Evolutionary conservation across 176 grass and related monocot species (phyloP).

Genomic region (Otatea glauca): DNA sequence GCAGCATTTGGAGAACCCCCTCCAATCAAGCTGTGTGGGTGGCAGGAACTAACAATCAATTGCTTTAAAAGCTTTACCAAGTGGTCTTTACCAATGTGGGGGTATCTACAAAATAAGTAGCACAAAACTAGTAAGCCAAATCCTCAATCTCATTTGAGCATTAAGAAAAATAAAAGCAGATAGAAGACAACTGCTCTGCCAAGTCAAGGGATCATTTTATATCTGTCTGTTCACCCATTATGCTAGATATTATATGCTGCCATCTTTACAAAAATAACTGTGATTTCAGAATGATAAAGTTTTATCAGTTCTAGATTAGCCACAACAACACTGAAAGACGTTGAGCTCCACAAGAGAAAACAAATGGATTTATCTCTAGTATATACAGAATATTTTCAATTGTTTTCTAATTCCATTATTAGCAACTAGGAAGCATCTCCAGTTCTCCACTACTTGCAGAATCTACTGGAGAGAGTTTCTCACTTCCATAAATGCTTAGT

Average conservation of each 20-base stretch:
- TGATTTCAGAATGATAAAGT: slow-evolving; percentile 21
- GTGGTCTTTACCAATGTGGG: slow-evolving; percentile 92
- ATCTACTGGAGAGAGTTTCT: not conserved
- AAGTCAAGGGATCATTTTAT: slow-evolving; percentile 13
- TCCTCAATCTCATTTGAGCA: slow-evolving; percentile 5
- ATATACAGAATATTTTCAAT: slow-evolving; percentile 4
- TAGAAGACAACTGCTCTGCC: slow-evolving; percentile 4
- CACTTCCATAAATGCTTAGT: slow-evolving; percentile 16
- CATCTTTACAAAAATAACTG: slow-evolving; percentile 10
- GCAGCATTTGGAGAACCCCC: slow-evolving; percentile 72
- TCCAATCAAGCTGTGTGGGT: slow-evolving; percentile 59
- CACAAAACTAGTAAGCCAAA: slow-evolving; percentile 20
- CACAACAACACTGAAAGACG: slow-evolving; percentile 7
- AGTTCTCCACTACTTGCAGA: slow-evolving; percentile 27
- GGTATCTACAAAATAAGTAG: slow-evolving; percentile 68
- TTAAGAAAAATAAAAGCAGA: slow-evolving; percentile 34
- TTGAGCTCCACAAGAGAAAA: not conserved
- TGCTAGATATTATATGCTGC: slow-evolving; percentile 14
- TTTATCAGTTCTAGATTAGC: slow-evolving; percentile 31
- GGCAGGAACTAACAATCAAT: slow-evolving; percentile 71
- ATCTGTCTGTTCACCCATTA: not conserved
- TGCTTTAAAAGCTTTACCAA: slow-evolving; percentile 95
- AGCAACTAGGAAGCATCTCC: slow-evolving; percentile 26
- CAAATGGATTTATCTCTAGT: slow-evolving; percentile 27
- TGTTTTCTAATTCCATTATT: slow-evolving; percentile 7